Percentiles rank a stretch among this genome's conserved stretches.
phyloP scores from a whole-genome alignment of 2,329 filamentous ascomycete species.

The Beauveria sp. region DNA sequence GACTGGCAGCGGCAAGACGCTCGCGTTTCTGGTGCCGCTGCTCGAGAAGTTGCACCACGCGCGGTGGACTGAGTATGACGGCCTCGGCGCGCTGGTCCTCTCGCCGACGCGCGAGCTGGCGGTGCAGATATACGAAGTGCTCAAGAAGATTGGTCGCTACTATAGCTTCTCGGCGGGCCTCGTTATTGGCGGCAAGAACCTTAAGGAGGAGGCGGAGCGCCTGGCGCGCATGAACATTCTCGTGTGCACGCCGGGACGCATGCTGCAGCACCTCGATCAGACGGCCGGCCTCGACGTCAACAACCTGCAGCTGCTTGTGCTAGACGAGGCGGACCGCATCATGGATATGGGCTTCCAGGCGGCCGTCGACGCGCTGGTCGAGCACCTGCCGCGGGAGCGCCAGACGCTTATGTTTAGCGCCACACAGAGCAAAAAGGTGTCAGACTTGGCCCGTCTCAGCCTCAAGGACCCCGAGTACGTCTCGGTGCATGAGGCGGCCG shows the following conservation, averaged over 20 bases:
- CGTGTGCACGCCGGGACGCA: conserved; percentile 88
- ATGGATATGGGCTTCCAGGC: conserved; percentile 95
- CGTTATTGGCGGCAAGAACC: conserved; percentile 85
- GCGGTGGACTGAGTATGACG: conserved; percentile 85
- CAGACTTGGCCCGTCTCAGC: conserved; percentile 81
- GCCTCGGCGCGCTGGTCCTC: conserved; percentile 84
- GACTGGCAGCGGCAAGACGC: conserved; percentile 90
- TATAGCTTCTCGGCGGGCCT: conserved; percentile 89
- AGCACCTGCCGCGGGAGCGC: conserved; percentile 75
- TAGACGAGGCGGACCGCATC: conserved; percentile 94
- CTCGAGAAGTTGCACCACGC: conserved; percentile 86
- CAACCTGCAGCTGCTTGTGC: conserved; percentile 83
- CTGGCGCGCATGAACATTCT: conserved; percentile 92
- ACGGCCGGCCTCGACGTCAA: conserved; percentile 84
- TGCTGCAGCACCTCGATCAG: conserved; percentile 93
- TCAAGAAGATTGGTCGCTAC: conserved; percentile 80
- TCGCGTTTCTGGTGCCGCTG: conserved; percentile 86
- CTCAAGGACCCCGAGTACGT: conserved; percentile 91
- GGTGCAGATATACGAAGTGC: conserved; percentile 92
- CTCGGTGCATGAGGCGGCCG: conserved; percentile 78
- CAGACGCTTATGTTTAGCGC: conserved; percentile 95
- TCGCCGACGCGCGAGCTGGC: conserved; percentile 92
- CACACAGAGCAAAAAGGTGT: conserved; percentile 90
- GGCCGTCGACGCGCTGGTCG: conserved; percentile 84
- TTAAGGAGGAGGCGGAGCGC: conserved; percentile 80